Evolutionary conservation across 2,329 filamentous ascomycete genomes (phyloP).

Genomic region (Leptographium lundbergii): DNA sequence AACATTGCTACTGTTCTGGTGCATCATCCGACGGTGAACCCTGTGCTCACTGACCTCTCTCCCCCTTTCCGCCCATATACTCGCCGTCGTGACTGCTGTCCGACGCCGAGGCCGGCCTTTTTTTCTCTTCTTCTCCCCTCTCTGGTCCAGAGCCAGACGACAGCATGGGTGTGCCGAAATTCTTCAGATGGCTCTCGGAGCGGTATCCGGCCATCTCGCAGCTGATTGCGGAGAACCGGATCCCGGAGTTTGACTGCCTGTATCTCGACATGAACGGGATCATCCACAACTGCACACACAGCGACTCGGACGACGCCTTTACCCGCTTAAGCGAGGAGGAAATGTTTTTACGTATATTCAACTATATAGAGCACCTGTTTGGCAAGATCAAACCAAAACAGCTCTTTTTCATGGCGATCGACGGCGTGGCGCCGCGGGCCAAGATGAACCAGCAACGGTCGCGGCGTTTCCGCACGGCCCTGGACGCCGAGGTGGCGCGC

Average conservation of each 20-base stretch:
- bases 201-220: slow-evolving; percentile 97
- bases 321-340: slow-evolving; percentile 94
- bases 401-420: slow-evolving; percentile 99
- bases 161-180: slow-evolving; percentile 55
- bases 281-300: slow-evolving; percentile 98
- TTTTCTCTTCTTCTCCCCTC: not conserved
- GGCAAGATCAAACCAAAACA: slow-evolving; percentile 98
- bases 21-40: not conserved
- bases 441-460: slow-evolving; percentile 99
- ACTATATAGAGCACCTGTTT: slow-evolving; percentile 97
- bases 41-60: not conserved
- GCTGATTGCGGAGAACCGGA: slow-evolving; percentile 95
- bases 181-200: slow-evolving; percentile 99
- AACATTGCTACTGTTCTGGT: not conserved
- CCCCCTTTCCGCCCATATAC: not conserved
- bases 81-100: not conserved
- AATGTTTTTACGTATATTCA: slow-evolving; percentile 99
- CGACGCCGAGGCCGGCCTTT: not conserved
- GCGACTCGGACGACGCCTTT: slow-evolving; percentile 81
- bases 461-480: slow-evolving; percentile 83
- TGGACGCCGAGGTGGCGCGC: slow-evolving; percentile 79
- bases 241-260: slow-evolving; percentile 96
- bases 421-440: slow-evolving; percentile 90
- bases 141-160: not conserved
- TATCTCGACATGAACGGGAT: slow-evolving; percentile 99